These are phyloP conservation scores for Kodamaea suecica DNA, from an alignment of 1,139 yeast genomes.

Conservation along the genomic window DNA sequence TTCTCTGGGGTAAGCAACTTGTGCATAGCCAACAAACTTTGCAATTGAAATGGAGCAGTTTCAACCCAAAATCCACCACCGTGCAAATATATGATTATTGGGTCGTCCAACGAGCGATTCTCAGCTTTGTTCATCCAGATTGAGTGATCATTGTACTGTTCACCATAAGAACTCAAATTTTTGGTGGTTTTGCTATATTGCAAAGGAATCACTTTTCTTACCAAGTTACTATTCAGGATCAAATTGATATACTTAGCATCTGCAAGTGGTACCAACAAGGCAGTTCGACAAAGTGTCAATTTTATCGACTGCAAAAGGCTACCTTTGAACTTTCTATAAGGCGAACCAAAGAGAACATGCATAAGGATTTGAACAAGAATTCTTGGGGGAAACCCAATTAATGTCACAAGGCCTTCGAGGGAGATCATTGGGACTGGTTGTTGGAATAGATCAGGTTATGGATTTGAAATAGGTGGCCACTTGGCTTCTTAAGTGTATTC, in stretches of 20 bases:
- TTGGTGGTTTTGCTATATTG: constrained; percentile 9
- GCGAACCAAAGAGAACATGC: constrained; percentile 8
- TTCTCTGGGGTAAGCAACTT: constrained; percentile 27
- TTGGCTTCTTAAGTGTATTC: not conserved
- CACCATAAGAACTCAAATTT: constrained; percentile 30
- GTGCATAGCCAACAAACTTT: constrained; percentile 29
- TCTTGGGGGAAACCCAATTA: constrained; percentile 9
- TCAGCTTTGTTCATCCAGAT: constrained; percentile 37
- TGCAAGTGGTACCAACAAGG: constrained; percentile 7
- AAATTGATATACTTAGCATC: constrained; percentile 10
- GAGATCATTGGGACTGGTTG: constrained; percentile 6
- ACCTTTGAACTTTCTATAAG: constrained; percentile 9
- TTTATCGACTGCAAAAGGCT: constrained; percentile 7
- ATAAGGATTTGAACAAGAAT: constrained; percentile 7
- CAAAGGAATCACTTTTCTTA: constrained; percentile 9
- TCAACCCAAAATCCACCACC: constrained; percentile 46
- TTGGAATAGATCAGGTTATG: not conserved
- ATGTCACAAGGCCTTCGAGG: constrained; percentile 3
- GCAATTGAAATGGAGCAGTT: constrained; percentile 33
- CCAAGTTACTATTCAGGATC: constrained; percentile 6
- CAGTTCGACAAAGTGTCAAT: constrained; percentile 10
- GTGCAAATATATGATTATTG: constrained; percentile 37
- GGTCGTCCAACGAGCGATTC: constrained; percentile 28
- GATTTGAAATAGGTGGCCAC: not conserved
- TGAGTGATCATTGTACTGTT: constrained; percentile 30